Conservation (phyloP, 352 stramenopile species). For the Globisporangium orthogonon region DNA sequence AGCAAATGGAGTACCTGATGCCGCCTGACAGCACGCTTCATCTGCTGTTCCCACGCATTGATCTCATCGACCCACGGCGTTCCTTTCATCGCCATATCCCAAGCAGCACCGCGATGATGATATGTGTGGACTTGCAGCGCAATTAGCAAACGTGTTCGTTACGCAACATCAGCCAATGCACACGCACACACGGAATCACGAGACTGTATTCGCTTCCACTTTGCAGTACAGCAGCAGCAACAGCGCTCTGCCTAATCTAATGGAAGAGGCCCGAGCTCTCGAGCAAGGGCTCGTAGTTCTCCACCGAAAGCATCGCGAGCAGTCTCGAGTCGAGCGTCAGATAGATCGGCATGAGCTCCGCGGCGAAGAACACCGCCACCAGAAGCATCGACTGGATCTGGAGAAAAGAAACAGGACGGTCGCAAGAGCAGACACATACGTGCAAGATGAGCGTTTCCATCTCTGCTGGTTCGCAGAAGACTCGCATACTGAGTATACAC, state of each 20-base stretch:
- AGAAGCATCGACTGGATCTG: conserved; percentile 82
- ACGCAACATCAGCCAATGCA: background rate
- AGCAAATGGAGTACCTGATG: conserved; percentile 1
- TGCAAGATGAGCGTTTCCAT: background rate
- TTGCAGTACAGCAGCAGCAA: background rate
- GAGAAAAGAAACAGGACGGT: background rate
- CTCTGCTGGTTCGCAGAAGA: background rate
- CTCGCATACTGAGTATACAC: background rate
- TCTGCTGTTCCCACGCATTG: background rate
- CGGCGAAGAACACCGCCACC: conserved; percentile 71
- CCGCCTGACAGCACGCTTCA: background rate
- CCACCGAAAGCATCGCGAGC: conserved; percentile 73
- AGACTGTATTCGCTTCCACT: background rate
- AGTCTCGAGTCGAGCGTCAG: conserved; percentile 67
- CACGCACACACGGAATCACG: too few relatives aligned
- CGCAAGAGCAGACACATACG: background rate
- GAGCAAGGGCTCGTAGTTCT: conserved; percentile 71
- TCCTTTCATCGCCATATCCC: background rate
- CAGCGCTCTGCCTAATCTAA: conserved; percentile 1
- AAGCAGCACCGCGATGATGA: background rate
- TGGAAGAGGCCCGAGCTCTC: conserved; percentile 56
- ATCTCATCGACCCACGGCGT: background rate
- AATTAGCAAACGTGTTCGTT: background rate
- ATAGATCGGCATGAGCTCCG: conserved; percentile 77
- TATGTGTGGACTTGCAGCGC: background rate